These are phyloP conservation scores for Teratosphaeria epicoccoides DNA, from an alignment of 2,329 filamentous ascomycete species.

Conservation along the genomic window DNA sequence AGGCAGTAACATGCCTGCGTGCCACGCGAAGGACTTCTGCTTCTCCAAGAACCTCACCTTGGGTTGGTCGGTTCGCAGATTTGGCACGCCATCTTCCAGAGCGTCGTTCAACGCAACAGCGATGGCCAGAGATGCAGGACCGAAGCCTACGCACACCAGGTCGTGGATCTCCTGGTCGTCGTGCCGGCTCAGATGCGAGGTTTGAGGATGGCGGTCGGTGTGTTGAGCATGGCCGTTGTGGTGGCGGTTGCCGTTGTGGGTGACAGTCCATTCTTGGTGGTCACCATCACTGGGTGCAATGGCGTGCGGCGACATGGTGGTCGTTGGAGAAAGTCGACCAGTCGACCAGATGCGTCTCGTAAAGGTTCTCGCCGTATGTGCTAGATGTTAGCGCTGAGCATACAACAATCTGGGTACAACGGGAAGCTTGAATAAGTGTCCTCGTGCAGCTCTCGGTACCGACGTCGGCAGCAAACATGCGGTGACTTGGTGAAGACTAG, in stretches of 20 bases:
- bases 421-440: neutral
- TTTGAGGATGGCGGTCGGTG: neutral
- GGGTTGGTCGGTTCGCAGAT: conserved; percentile 38
- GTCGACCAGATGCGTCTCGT: neutral
- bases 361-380: neutral
- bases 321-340: neutral
- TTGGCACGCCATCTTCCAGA: conserved; percentile 37
- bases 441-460: neutral
- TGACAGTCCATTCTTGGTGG: neutral
- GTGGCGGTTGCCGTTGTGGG: neutral
- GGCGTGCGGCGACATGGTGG: conserved; percentile 2
- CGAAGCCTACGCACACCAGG: conserved; percentile 83
- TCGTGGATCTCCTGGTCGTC: conserved; percentile 61
- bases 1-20: conserved; percentile 87
- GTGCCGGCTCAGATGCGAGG: conserved; percentile 40
- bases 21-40: conserved; percentile 77
- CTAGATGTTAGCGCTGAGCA: neutral
- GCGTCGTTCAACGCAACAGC: conserved; percentile 80
- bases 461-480: neutral
- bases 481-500: neutral
- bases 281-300: neutral
- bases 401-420: neutral
- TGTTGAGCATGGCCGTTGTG: neutral
- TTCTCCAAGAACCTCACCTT: conserved; percentile 82
- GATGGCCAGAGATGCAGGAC: conserved; percentile 79